phyloP scores from a whole-genome alignment of 345 rosid genomes.

The Arabidopsis suecica region DNA sequence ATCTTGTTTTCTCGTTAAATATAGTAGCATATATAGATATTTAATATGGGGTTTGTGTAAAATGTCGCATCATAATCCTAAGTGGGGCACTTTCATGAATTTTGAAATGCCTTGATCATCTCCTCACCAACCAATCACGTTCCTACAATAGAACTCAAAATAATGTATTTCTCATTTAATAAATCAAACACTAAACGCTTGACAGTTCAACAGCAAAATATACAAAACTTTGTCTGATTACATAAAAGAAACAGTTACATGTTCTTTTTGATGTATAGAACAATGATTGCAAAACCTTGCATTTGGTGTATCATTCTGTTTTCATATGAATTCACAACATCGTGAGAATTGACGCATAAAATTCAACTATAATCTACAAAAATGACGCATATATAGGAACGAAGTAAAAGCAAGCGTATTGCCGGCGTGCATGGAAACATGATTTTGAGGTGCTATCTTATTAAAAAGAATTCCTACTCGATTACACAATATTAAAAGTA shows the following conservation, averaged over 20 bases:
- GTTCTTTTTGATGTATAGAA: neutral
- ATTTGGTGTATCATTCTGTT: neutral
- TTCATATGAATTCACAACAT: neutral
- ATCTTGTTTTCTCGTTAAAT: slow-evolving; percentile 7
- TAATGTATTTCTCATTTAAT: neutral
- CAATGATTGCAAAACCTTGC: neutral
- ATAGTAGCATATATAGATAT: slow-evolving; percentile 10
- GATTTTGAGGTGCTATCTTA: neutral
- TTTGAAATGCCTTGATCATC: slow-evolving; percentile 25
- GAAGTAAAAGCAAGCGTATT: neutral
- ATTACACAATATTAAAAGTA: neutral
- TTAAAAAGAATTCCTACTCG: neutral
- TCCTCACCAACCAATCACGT: slow-evolving; percentile 38
- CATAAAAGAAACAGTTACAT: neutral
- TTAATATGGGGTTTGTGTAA: slow-evolving; percentile 15
- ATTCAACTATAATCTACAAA: neutral
- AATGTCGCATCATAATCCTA: slow-evolving; percentile 34
- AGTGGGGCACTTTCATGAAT: slow-evolving; percentile 39
- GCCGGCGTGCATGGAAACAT: slow-evolving; percentile 37
- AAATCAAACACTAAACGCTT: neutral
- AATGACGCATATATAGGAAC: neutral
- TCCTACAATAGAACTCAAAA: slow-evolving; percentile 24
- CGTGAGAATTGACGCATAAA: neutral
- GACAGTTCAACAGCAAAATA: slow-evolving; percentile 25
- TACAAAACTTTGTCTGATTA: slow-evolving; percentile 8